Conservation (phyloP, 768 basidiomycete species). For the Gymnopilus dilepis region DNA sequence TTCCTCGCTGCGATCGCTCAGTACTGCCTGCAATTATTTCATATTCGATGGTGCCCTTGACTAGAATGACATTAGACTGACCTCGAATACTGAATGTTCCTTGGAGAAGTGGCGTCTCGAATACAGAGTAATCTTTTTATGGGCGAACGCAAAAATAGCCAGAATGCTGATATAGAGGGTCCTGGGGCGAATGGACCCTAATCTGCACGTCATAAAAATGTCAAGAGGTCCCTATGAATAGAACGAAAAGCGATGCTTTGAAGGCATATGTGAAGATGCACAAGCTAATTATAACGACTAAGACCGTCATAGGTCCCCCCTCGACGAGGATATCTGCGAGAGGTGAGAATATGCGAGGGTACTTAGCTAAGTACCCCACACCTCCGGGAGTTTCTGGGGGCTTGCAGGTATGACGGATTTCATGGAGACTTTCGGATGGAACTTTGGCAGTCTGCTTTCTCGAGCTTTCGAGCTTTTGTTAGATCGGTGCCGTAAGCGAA, state of each 20-base stretch:
- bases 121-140: background rate
- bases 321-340: background rate
- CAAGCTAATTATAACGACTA: background rate
- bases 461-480: background rate
- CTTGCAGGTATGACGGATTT: background rate
- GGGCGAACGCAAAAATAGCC: background rate
- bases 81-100: too few relatives aligned
- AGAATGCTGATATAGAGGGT: background rate
- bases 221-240: background rate
- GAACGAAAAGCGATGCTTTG: background rate
- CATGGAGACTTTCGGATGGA: background rate
- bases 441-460: background rate
- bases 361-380: background rate
- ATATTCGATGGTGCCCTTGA: too few relatives aligned
- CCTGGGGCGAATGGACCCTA: background rate
- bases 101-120: background rate
- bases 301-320: background rate
- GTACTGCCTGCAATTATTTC: too few relatives aligned
- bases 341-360: background rate
- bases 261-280: background rate
- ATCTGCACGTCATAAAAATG: conserved; percentile 1
- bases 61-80: too few relatives aligned
- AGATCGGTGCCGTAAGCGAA: background rate
- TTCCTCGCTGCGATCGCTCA: too few relatives aligned
- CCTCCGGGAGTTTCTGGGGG: background rate